Evolutionary conservation across 2,329 filamentous ascomycete genomes (phyloP).

Genomic region (Aureobasidium vineae): DNA sequence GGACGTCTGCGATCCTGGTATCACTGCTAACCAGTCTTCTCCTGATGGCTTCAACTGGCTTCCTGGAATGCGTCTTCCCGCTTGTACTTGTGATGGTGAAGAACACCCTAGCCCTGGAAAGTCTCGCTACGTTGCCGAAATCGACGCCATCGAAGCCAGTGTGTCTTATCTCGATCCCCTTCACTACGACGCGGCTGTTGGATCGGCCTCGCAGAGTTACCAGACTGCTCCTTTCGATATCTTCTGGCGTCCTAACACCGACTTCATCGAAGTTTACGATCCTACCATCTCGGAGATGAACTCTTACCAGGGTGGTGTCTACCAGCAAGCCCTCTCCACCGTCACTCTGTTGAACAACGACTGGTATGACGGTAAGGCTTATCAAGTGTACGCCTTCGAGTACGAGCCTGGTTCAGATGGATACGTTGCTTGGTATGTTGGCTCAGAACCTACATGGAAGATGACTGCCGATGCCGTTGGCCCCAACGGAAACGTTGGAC

Average conservation of each 20-base stretch:
- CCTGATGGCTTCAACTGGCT: slow-evolving; percentile 64
- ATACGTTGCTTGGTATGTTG: slow-evolving; percentile 67
- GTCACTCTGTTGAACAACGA: slow-evolving; percentile 62
- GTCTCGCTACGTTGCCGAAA: slow-evolving; percentile 67
- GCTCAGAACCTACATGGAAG: slow-evolving; percentile 63
- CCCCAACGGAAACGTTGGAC: slow-evolving; percentile 68
- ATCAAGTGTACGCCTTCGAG: slow-evolving; percentile 63
- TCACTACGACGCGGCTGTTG: slow-evolving; percentile 52
- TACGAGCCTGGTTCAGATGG: slow-evolving; percentile 60
- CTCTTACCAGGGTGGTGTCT: slow-evolving; percentile 59
- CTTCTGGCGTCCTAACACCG: slow-evolving; percentile 49
- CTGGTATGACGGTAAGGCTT: slow-evolving; percentile 64
- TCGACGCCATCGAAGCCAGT: slow-evolving; percentile 70
- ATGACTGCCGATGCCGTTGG: slow-evolving; percentile 59
- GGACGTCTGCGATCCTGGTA: slow-evolving; percentile 66
- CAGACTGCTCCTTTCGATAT: slow-evolving; percentile 69
- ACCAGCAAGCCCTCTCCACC: slow-evolving; percentile 63
- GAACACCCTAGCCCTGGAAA: slow-evolving; percentile 66
- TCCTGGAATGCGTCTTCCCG: slow-evolving; percentile 68
- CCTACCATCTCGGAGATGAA: slow-evolving; percentile 57
- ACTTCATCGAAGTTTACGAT: slow-evolving; percentile 66
- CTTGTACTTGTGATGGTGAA: slow-evolving; percentile 62
- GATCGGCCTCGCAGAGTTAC: slow-evolving; percentile 63
- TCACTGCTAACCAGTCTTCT: slow-evolving; percentile 69
- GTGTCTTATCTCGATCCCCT: slow-evolving; percentile 53